A percentile compares a stretch with the other conserved stretches of the same genome.
phyloP scores from a whole-genome alignment of 345 rosid species.

The Populus alba region DNA sequence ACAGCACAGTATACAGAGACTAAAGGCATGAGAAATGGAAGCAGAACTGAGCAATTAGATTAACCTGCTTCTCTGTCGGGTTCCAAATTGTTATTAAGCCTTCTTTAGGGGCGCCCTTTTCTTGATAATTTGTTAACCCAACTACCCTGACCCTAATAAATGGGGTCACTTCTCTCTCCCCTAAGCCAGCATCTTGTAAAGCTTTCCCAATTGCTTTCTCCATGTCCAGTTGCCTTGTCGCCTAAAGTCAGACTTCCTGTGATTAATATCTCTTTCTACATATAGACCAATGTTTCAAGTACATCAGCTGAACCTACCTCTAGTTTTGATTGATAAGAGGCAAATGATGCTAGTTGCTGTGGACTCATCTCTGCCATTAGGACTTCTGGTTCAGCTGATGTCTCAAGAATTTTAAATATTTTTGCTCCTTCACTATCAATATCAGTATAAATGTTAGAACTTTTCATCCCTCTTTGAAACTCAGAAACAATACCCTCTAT shows the following conservation, averaged over 20 bases:
- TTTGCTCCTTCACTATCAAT: conserved; percentile 82
- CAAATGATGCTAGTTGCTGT: conserved; percentile 71
- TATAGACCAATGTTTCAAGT: conserved; percentile 1
- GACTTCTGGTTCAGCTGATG: conserved; percentile 87
- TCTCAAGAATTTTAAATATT: conserved; percentile 65
- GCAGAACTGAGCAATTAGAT: conserved; percentile 7
- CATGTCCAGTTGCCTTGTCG: conserved; percentile 52
- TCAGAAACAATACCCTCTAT: conserved; percentile 69
- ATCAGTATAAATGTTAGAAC: conserved; percentile 44
- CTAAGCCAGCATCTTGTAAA: conserved; percentile 63
- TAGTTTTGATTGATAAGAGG: conserved; percentile 59
- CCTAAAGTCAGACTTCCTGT: conserved; percentile 43
- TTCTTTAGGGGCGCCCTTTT: conserved; percentile 44
- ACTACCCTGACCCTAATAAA: conserved; percentile 86
- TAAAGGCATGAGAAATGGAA: not conserved
- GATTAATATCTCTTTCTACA: conserved; percentile 21
- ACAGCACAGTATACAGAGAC: not conserved
- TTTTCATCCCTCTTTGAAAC: conserved; percentile 45
- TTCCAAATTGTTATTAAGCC: conserved; percentile 90
- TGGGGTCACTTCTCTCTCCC: conserved; percentile 75
- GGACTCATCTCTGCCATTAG: conserved; percentile 91
- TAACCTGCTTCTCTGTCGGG: conserved; percentile 87
- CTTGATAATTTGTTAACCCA: conserved; percentile 50
- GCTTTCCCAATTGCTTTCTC: conserved; percentile 70
- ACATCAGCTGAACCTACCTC: conserved; percentile 52